Base-by-base conservation (phyloP, 805 yeast genomes). In the Candida rishiriensis region DNA sequence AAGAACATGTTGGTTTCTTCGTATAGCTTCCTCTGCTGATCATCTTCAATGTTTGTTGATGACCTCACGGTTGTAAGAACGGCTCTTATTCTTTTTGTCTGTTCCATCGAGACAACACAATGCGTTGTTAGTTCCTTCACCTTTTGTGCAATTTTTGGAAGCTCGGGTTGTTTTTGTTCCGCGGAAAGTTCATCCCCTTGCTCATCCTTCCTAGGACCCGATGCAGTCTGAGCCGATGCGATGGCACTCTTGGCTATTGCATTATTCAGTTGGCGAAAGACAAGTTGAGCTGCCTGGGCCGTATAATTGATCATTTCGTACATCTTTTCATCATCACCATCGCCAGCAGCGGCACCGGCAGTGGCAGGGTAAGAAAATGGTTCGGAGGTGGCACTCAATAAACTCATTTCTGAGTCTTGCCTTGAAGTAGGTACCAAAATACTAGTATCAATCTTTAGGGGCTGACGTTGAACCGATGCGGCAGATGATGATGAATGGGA, bases 1-100 rank as follows among this genome's bases (percentile, higher is more conserved):
- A 91, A 69, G 54, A 89, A 88, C 39, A 79, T 66, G 59, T 87
- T 89, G 30, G 88, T 83, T 51, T 86, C 90, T 52, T 91, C 97
- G 80, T 93, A 90, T 42, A 91, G 80, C 51, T 72, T 72, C 46
- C 77, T 72, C 49, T 85, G 80, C 31, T 82, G 84, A 35, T 72
- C 78, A 35, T 65, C 63, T 39, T 54, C 61, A 9, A 49, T 42
- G 2, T 29, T 30, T 9, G 45, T 36, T 3, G 50, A 41, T 14
- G 72, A 64, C 30, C 79, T 61, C 29, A 80, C 72, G 2, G 74
- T 65, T 11, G 70, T 66, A 40, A 90, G 67, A 42, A 81, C 75
- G 12, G 68, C 67, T 46, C 76, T 76, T 39, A 88, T 72, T 46
- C 81, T 67, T 50, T 83, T 81, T 10, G 95, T 85, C 35, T 85